Percentiles rank a stretch among this genome's conserved stretches.
These are phyloP conservation scores for Aegilops umbellulata DNA, from an alignment of 176 grass and related monocot genomes.

Conservation along the genomic window DNA sequence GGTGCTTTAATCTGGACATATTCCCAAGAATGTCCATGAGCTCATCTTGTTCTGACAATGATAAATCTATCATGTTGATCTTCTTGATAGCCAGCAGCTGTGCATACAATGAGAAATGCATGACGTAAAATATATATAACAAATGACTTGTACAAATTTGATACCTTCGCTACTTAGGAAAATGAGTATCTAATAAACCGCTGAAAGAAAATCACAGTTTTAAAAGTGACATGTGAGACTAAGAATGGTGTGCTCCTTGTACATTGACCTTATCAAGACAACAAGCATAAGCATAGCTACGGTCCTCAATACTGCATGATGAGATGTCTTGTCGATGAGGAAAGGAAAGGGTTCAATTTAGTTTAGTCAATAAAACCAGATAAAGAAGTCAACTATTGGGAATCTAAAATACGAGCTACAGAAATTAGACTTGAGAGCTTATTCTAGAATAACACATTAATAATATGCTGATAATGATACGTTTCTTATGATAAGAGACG, in stretches of 20 bases:
- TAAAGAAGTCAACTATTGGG: constrained; percentile 15
- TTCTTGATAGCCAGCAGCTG: constrained; percentile 90
- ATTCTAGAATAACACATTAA: constrained; percentile 16
- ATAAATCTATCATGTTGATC: constrained; percentile 72
- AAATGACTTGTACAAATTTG: not conserved
- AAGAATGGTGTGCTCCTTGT: not conserved
- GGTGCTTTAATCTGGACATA: constrained; percentile 77
- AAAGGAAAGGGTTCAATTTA: not conserved
- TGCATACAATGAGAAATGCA: constrained; percentile 9
- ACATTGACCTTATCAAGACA: constrained; percentile 10
- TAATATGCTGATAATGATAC: not conserved
- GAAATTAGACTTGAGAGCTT: constrained; percentile 27
- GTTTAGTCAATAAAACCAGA: constrained; percentile 1
- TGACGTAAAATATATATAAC: constrained; percentile 14
- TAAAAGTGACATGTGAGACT: not conserved
- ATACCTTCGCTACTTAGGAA: constrained; percentile 13
- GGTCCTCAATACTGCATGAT: not conserved
- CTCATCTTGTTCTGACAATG: constrained; percentile 83
- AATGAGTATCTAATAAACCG: constrained; percentile 5
- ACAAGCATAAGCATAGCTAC: constrained; percentile 1
- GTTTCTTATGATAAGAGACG: not conserved
- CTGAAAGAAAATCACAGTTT: constrained; percentile 16
- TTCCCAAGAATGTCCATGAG: constrained; percentile 77
- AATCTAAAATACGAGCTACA: not conserved
- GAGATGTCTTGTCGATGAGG: not conserved